Percentiles rank a stretch among this genome's conserved stretches.
Evolutionary conservation across 2,329 filamentous ascomycete species (phyloP).

Genomic region (Paracoccidioides brasiliensis): DNA sequence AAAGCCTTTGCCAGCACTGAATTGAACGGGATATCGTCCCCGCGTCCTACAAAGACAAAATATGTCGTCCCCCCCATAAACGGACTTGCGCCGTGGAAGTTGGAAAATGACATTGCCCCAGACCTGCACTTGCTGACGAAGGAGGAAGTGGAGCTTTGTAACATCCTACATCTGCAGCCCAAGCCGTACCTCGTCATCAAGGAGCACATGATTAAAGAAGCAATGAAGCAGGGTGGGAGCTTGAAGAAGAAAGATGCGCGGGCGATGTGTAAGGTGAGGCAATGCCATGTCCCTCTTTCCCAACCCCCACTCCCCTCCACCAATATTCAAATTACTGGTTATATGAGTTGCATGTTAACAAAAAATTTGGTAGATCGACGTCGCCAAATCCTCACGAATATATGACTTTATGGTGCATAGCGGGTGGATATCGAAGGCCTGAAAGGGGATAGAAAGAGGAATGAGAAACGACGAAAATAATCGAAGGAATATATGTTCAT

Average conservation of each 20-base stretch:
- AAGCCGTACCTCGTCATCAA: slow-evolving; percentile 95
- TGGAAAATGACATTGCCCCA: slow-evolving; percentile 58
- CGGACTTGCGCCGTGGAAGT: slow-evolving; percentile 41
- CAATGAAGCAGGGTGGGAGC: slow-evolving; percentile 72
- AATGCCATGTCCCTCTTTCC: no score
- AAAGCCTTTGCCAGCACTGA: slow-evolving; percentile 44
- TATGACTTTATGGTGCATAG: slow-evolving; percentile 92
- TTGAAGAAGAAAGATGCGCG: slow-evolving; percentile 91
- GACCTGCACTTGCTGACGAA: slow-evolving; percentile 76
- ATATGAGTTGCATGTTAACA: neutral
- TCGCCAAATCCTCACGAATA: slow-evolving; percentile 69
- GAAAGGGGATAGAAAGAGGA: neutral
- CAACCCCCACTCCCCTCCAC: neutral
- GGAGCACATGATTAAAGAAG: slow-evolving; percentile 79
- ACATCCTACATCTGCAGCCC: slow-evolving; percentile 68
- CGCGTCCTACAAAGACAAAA: slow-evolving; percentile 33
- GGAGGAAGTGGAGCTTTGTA: slow-evolving; percentile 78
- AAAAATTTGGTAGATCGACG: slow-evolving; percentile 49
- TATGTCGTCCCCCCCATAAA: slow-evolving; percentile 39
- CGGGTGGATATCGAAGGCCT: slow-evolving; percentile 84
- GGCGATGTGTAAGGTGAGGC: slow-evolving; percentile 55
- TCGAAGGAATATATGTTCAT: neutral
- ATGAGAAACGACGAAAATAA: neutral
- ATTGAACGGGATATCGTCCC: slow-evolving; percentile 28
- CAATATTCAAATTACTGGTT: neutral